These are phyloP conservation scores for Elsinoe perseae DNA, from an alignment of 2,329 filamentous ascomycete genomes.

Conservation along the genomic window DNA sequence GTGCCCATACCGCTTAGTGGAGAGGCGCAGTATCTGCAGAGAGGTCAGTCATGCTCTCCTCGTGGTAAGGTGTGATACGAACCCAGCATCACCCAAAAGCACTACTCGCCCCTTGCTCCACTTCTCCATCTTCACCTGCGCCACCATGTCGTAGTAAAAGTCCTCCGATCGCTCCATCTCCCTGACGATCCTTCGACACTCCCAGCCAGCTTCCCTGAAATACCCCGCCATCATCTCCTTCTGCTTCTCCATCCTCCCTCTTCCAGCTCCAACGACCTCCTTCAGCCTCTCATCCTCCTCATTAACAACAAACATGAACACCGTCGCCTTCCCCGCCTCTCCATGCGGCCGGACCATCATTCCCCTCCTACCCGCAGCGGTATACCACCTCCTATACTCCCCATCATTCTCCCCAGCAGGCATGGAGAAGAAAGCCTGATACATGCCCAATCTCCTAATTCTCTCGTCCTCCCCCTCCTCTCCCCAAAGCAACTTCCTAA, in stretches of 20 bases:
- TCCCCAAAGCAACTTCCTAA: constrained; percentile 26
- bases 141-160: constrained; percentile 29
- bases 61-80: not conserved
- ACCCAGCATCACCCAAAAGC: constrained; percentile 27
- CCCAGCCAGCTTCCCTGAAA: constrained; percentile 26
- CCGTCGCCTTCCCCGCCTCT: constrained; percentile 21
- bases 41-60: not conserved
- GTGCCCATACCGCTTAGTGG: constrained; percentile 32
- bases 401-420: constrained; percentile 22
- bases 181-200: constrained; percentile 22
- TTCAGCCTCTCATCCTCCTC: constrained; percentile 21
- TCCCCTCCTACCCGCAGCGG: constrained; percentile 25
- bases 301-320: constrained; percentile 24
- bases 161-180: constrained; percentile 27
- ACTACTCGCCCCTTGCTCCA: constrained; percentile 28
- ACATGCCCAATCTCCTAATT: constrained; percentile 24
- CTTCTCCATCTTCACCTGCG: constrained; percentile 26
- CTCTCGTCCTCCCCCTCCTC: constrained; percentile 19
- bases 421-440: constrained; percentile 29
- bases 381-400: constrained; percentile 27
- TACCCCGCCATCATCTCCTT: constrained; percentile 25
- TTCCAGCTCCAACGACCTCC: constrained; percentile 19
- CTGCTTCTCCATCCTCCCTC: constrained; percentile 21
- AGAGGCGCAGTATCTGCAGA: constrained; percentile 23
- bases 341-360: constrained; percentile 28